Evolutionary conservation across 2,329 filamentous ascomycete species (phyloP), one percentile per base, ranked within the genome.

Genomic region (Boeremia lycopersici): DNA sequence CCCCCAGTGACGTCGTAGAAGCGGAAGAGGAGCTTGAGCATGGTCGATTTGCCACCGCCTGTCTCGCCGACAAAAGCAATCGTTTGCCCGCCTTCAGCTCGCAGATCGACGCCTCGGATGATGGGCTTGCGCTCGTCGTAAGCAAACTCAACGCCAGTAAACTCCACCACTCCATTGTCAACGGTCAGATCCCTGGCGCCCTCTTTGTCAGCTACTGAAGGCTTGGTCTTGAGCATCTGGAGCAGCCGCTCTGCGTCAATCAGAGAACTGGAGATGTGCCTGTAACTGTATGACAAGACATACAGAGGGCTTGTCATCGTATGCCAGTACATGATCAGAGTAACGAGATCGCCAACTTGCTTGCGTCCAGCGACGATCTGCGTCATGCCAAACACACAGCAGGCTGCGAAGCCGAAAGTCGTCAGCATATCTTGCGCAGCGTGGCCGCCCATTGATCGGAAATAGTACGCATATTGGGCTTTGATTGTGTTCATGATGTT

Each of bases 201-300:
- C 8, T 70, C 65, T 13, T 60, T 39, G 39, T 87, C 82, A 0
- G 71, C 68, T 7, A 89, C 79, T 1, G 77, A 81, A 0, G 86
- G 79, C 53, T 86, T 82, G 6, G 82, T 84, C 42, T 83, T 79
- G 7, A 89, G 76, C 0, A 89, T 77, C 36, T 79, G 76, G 13
- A 84, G 77, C 6, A 88, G 75, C 4, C 84, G 80, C 64, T 90
- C 87, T 0, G 87, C 85, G 63, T 89, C 85, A 33, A 89, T 83
- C 25, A 90, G 74, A 42, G 84, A 81, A 17, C 76, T 74, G 3
- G 79, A 76, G 28, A 85, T 73, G 41, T 77, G 75, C 19, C 77
- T 75, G 52, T 82, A 80, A 26, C 79, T 80, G 59, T 75, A 79
- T 0, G 79, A 78, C 35, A 86, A 76, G 11, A 77, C 76, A n/a